Percentiles rank a stretch among this genome's conserved stretches.
Evolutionary conservation across 2,329 filamentous ascomycete species (phyloP).

Genomic region (Penicillium digitatum): DNA sequence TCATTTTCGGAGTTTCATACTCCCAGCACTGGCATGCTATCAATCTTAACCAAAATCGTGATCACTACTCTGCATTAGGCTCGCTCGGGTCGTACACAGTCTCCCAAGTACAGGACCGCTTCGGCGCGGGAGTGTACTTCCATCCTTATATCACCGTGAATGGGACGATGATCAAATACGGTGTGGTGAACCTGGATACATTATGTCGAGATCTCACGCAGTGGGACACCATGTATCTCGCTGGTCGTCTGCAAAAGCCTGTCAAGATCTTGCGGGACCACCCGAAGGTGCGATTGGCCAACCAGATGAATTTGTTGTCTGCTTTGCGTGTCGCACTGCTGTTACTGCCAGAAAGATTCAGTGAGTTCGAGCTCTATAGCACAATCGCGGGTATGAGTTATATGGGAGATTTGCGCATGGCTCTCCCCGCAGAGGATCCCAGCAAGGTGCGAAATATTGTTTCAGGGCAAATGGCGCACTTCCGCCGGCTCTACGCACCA

Average conservation of each 20-base stretch:
- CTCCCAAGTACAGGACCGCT: conserved; percentile 77
- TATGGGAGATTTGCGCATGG: conserved; percentile 94
- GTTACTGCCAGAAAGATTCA: conserved; percentile 77
- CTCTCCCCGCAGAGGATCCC: conserved; percentile 81
- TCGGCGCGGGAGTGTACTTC: conserved; percentile 94
- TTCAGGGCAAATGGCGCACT: conserved; percentile 82
- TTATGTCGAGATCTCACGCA: conserved; percentile 79
- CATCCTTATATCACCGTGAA: conserved; percentile 94
- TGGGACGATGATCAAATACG: conserved; percentile 95
- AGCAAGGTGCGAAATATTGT: conserved; percentile 94
- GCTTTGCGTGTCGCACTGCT: conserved; percentile 86
- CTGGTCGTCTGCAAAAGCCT: conserved; percentile 91
- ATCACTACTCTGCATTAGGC: conserved; percentile 87
- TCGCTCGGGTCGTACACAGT: conserved; percentile 80
- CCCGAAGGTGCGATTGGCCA: conserved; percentile 83
- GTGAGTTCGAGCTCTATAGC: conserved; percentile 80
- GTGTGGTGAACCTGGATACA: conserved; percentile 90
- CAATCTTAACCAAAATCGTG: conserved; percentile 79
- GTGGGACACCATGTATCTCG: conserved; percentile 95
- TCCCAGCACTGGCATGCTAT: conserved; percentile 96
- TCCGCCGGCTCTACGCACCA: conserved; percentile 84
- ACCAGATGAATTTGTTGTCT: conserved; percentile 91
- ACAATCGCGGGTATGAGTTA: conserved; percentile 93
- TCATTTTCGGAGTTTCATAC: conserved; percentile 93
- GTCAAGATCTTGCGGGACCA: conserved; percentile 97